Percentiles rank a stretch among this genome's conserved stretches.
phyloP scores from a whole-genome alignment of 164 flowering plant species.

The Magnolia kwangsiensis region DNA sequence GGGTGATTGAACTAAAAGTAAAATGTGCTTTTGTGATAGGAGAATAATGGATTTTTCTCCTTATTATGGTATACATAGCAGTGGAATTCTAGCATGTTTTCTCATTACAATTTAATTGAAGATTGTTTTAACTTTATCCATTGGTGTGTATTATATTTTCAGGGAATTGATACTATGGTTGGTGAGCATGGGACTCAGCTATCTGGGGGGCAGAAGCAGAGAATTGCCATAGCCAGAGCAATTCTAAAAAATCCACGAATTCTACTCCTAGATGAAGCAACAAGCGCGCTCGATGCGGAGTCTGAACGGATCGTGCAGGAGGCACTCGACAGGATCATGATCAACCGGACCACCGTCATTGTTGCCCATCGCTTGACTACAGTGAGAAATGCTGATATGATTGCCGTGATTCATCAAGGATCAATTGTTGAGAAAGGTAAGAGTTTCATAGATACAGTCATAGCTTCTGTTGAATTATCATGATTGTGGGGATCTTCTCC shows the following conservation, averaged over 20 bases:
- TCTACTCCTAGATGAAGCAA: conserved; percentile 50
- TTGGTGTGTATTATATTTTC: neutral
- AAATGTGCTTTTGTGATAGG: too few relatives aligned
- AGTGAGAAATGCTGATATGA: conserved; percentile 43
- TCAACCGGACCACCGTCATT: conserved; percentile 39
- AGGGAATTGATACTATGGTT: conserved; percentile 26
- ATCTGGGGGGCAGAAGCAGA: conserved; percentile 19
- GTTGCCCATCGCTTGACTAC: conserved; percentile 58
- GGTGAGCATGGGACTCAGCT: conserved; percentile 30
- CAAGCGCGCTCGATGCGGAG: conserved; percentile 53
- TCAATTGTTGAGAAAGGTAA: conserved; percentile 46
- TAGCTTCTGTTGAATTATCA: neutral
- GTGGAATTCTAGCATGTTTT: neutral
- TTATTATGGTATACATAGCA: neutral
- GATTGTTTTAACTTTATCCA: neutral
- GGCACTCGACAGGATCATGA: conserved; percentile 46
- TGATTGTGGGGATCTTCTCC: too few relatives aligned
- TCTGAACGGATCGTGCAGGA: conserved; percentile 50
- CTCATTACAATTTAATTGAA: neutral
- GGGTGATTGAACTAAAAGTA: neutral
- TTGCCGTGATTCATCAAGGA: conserved; percentile 43
- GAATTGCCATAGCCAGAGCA: conserved; percentile 20
- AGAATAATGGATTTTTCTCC: neutral
- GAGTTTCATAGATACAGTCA: neutral
- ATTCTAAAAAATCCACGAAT: conserved; percentile 41